Evolutionary conservation across 1,284 basidiomycete genomes (phyloP).

Genomic region (Xanthoconium separans): DNA sequence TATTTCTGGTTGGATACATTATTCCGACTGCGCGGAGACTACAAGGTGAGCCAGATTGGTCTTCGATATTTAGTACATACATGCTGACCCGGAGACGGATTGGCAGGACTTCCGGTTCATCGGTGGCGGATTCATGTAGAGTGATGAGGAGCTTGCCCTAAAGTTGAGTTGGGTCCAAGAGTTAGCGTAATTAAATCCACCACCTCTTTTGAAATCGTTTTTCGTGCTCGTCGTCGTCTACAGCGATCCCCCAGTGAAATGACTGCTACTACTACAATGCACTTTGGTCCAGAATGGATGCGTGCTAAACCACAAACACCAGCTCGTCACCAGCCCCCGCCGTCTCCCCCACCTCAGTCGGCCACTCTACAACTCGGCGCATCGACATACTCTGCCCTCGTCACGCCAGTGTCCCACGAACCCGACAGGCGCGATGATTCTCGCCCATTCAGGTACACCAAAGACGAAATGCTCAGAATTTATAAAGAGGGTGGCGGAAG

Average conservation of each 20-base stretch:
- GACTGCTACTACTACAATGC: slow-evolving; percentile 67
- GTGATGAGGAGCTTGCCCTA: slow-evolving; percentile 33
- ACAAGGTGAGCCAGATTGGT: slow-evolving; percentile 63
- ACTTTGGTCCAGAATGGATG: slow-evolving; percentile 91
- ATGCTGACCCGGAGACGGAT: slow-evolving; percentile 1
- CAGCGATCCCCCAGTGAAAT: slow-evolving; percentile 38
- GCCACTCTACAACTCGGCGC: slow-evolving; percentile 45
- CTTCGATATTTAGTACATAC: background rate
- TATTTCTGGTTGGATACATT: slow-evolving; percentile 76
- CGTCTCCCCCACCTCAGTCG: slow-evolving; percentile 57
- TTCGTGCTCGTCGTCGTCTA: slow-evolving; percentile 4
- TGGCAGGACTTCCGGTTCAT: slow-evolving; percentile 39
- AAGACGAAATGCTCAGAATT: slow-evolving; percentile 81
- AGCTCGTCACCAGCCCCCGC: slow-evolving; percentile 50
- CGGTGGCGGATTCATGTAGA: slow-evolving; percentile 30
- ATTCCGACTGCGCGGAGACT: slow-evolving; percentile 82
- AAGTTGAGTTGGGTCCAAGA: slow-evolving; percentile 15
- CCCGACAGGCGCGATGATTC: slow-evolving; percentile 59
- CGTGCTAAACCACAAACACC: slow-evolving; percentile 66
- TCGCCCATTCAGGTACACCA: slow-evolving; percentile 83
- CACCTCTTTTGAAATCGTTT: slow-evolving; percentile 13
- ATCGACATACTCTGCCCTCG: slow-evolving; percentile 79
- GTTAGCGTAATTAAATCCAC: slow-evolving; percentile 25
- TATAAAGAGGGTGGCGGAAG: slow-evolving; percentile 79
- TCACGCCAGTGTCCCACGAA: slow-evolving; percentile 55